Conservation (phyloP, 2,329 filamentous ascomycete species). For the Colletotrichum spaethianum region DNA sequence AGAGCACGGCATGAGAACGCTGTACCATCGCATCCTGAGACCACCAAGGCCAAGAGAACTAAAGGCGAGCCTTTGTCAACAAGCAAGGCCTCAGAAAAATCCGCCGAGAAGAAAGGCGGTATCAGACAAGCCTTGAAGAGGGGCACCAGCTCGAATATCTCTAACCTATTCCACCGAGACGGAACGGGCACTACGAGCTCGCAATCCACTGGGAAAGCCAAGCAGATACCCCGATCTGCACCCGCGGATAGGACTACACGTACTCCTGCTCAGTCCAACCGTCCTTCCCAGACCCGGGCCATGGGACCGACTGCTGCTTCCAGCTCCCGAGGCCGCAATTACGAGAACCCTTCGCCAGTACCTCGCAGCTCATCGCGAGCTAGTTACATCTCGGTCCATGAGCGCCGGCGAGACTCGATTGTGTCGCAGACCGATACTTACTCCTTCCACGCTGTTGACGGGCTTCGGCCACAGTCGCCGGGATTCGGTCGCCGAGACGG, state of each 20-base stretch:
- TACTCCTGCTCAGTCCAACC: slow-evolving; percentile 12
- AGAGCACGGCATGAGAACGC: slow-evolving; percentile 41
- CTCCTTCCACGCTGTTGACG: slow-evolving; percentile 64
- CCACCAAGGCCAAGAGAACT: slow-evolving; percentile 49
- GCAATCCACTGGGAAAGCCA: slow-evolving; percentile 41
- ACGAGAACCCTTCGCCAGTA: slow-evolving; percentile 45
- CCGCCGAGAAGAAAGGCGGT: slow-evolving; percentile 60
- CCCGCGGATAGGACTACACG: slow-evolving; percentile 22
- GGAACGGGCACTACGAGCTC: slow-evolving; percentile 42
- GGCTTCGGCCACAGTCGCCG: slow-evolving; percentile 62
- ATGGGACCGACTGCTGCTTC: slow-evolving; percentile 40
- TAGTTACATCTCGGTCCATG: slow-evolving; percentile 66
- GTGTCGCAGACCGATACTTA: slow-evolving; percentile 70
- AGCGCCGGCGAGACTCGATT: slow-evolving; percentile 66
- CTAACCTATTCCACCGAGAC: slow-evolving; percentile 67
- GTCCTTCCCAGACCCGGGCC: slow-evolving; percentile 29
- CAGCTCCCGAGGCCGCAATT: slow-evolving; percentile 36
- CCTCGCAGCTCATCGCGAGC: slow-evolving; percentile 60
- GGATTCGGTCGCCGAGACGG: slow-evolving; percentile 49
- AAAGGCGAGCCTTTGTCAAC: slow-evolving; percentile 46
- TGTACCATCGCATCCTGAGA: slow-evolving; percentile 44
- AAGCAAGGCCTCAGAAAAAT: slow-evolving; percentile 44
- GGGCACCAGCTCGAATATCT: slow-evolving; percentile 61
- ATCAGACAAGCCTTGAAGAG: slow-evolving; percentile 68
- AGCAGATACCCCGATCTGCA: slow-evolving; percentile 43